A percentile compares a stretch with the other conserved stretches of the same genome.
Evolutionary conservation across 371 early-diverging fungal genomes (phyloP).

Genomic region (Lichtheimia hyalospora): DNA sequence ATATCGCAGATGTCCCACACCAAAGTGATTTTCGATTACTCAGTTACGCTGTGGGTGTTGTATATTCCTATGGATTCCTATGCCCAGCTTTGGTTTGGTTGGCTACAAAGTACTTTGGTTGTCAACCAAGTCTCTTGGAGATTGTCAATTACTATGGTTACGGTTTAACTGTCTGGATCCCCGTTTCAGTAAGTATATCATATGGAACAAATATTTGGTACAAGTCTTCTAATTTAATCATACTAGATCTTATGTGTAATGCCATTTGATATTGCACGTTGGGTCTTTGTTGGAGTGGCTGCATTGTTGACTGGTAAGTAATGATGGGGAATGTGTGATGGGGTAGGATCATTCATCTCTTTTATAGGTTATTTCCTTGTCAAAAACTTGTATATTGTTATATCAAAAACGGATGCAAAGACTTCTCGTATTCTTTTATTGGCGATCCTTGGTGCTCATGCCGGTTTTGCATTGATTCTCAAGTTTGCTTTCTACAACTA

Average conservation of each 20-base stretch:
- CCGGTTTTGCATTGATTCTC: conserved; percentile 72
- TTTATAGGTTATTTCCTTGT: conserved; percentile 42
- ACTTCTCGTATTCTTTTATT: conserved; percentile 67
- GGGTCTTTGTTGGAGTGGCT: conserved; percentile 65
- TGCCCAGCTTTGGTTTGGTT: conserved; percentile 81
- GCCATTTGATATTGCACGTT: conserved; percentile 64
- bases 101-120: conserved; percentile 82
- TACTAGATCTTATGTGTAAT: conserved; percentile 67
- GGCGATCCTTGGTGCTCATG: conserved; percentile 68
- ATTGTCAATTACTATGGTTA: conserved; percentile 91
- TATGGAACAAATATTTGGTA: not conserved
- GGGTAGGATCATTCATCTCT: not conserved
- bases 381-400: conserved; percentile 65
- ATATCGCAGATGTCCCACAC: conserved; percentile 53
- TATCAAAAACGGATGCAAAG: conserved; percentile 62
- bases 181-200: conserved; percentile 69
- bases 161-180: conserved; percentile 88
- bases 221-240: not conserved
- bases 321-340: not conserved
- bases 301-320: conserved; percentile 54
- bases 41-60: conserved; percentile 74
- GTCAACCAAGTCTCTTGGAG: conserved; percentile 79
- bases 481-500: conserved; percentile 81
- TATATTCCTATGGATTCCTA: conserved; percentile 79
- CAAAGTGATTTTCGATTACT: conserved; percentile 80